Evolutionary conservation across 1,284 basidiomycete genomes (phyloP).

Genomic region (Irpex lacteus): DNA sequence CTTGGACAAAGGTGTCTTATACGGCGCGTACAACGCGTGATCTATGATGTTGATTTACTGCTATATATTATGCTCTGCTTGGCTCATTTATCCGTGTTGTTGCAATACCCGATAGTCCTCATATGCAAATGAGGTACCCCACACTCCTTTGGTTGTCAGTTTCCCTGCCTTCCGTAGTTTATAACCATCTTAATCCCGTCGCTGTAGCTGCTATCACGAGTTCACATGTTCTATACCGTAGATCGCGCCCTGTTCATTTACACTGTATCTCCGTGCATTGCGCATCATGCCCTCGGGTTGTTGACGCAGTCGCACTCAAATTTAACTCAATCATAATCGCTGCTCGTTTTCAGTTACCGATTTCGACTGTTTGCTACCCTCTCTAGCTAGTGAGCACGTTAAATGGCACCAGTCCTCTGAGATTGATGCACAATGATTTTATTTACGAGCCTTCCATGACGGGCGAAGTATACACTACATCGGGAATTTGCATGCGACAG

Average conservation of each 20-base stretch:
- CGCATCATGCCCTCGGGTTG: too few relatives aligned
- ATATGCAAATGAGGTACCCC: neutral
- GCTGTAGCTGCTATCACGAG: neutral
- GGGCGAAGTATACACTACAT: too few relatives aligned
- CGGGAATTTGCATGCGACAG: too few relatives aligned
- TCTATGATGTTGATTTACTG: neutral
- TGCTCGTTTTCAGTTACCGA: too few relatives aligned
- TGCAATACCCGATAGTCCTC: neutral
- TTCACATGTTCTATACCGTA: neutral
- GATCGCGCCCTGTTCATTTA: neutral
- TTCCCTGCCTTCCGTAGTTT: neutral
- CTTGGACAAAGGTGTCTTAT: slow-evolving; percentile 31
- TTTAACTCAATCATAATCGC: too few relatives aligned
- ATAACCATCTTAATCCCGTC: neutral
- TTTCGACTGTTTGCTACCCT: too few relatives aligned
- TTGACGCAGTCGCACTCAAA: too few relatives aligned
- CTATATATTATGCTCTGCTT: neutral
- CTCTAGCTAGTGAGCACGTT: too few relatives aligned
- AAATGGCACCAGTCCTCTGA: too few relatives aligned
- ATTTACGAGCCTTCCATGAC: too few relatives aligned
- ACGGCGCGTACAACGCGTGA: slow-evolving; percentile 35
- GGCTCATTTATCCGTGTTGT: neutral
- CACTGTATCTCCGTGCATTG: neutral
- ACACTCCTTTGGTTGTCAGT: neutral
- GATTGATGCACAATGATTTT: too few relatives aligned